Evolutionary conservation across 805 yeast species (phyloP).

Genomic region (Cyberlindnera veronae): DNA sequence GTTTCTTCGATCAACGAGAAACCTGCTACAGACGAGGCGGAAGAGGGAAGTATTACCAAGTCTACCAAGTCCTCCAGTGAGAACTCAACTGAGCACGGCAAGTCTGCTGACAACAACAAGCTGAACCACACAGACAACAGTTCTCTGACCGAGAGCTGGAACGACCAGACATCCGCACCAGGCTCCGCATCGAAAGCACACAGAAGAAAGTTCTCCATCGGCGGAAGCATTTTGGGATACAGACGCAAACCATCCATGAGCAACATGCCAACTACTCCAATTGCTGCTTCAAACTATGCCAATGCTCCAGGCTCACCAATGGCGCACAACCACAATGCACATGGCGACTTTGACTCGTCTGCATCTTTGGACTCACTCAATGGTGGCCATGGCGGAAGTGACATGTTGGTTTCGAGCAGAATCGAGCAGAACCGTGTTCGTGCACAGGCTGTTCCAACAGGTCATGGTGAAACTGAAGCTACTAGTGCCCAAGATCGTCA

Average conservation of each 20-base stretch:
- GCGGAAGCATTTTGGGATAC: conserved; percentile 49
- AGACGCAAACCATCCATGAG: conserved; percentile 39
- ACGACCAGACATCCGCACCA: conserved; percentile 23
- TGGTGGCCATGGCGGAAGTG: conserved; percentile 37
- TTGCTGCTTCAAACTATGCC: conserved; percentile 34
- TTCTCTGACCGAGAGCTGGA: conserved; percentile 19
- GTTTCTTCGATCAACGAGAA: conserved; percentile 8
- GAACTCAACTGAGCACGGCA: conserved; percentile 6
- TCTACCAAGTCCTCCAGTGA: conserved; percentile 17
- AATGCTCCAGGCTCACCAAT: conserved; percentile 29
- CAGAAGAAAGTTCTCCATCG: conserved; percentile 61
- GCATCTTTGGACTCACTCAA: conserved; percentile 62
- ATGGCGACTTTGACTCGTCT: conserved; percentile 37
- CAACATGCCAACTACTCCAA: conserved; percentile 41
- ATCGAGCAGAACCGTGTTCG: conserved; percentile 43
- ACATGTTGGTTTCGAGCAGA: conserved; percentile 59
- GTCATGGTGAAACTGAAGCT: conserved; percentile 1
- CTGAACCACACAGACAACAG: conserved; percentile 15
- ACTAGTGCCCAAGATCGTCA: no score
- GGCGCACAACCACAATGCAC: conserved; percentile 27
- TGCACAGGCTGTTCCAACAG: conserved; percentile 7
- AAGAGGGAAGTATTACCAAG: conserved; percentile 9
- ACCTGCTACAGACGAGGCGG: conserved; percentile 6
- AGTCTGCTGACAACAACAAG: conserved; percentile 4
- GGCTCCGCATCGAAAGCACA: conserved; percentile 39